phyloP scores from a whole-genome alignment of 1,284 basidiomycete species.

The Rhizopogon hawkerae region DNA sequence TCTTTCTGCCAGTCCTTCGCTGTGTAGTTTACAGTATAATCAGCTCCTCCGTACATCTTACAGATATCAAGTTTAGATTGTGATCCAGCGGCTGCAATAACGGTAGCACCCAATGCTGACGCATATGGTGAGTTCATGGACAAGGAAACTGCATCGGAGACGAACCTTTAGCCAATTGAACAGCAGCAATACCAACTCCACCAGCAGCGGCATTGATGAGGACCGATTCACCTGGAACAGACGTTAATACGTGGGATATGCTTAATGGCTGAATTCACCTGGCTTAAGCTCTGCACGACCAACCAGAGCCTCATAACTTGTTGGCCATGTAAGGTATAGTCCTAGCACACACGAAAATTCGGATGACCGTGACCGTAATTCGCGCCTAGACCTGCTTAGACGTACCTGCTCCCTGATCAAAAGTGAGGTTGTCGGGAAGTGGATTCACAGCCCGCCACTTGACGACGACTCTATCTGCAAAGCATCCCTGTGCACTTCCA shows the following conservation, averaged over 20 bases:
- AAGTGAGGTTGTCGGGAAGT: conserved; percentile 56
- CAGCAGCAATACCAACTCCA: conserved; percentile 87
- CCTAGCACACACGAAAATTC: conserved; percentile 30
- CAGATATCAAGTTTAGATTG: conserved; percentile 61
- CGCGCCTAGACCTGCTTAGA: conserved; percentile 13
- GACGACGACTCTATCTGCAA: conserved; percentile 63
- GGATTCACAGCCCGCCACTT: conserved; percentile 43
- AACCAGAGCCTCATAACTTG: conserved; percentile 82
- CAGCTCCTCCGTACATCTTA: conserved; percentile 62
- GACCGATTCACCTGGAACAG: conserved; percentile 69
- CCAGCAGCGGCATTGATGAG: conserved; percentile 85
- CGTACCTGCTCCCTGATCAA: conserved; percentile 57
- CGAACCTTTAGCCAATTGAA: conserved; percentile 81
- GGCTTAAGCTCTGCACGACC: conserved; percentile 73
- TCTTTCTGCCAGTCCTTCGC: conserved; percentile 66
- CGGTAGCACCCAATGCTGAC: conserved; percentile 64
- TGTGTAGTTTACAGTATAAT: conserved; percentile 62
- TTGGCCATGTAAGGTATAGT: conserved; percentile 80
- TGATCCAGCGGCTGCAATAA: conserved; percentile 74
- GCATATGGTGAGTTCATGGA: conserved; percentile 5
- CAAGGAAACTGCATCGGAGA: neutral
- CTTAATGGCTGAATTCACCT: conserved; percentile 33
- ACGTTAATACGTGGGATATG: conserved; percentile 1
- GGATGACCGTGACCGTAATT: conserved; percentile 28
- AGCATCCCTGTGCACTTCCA: conserved; percentile 76